phyloP scores from a whole-genome alignment of 73 alveolate species.

The Paraurostyla sp. region DNA sequence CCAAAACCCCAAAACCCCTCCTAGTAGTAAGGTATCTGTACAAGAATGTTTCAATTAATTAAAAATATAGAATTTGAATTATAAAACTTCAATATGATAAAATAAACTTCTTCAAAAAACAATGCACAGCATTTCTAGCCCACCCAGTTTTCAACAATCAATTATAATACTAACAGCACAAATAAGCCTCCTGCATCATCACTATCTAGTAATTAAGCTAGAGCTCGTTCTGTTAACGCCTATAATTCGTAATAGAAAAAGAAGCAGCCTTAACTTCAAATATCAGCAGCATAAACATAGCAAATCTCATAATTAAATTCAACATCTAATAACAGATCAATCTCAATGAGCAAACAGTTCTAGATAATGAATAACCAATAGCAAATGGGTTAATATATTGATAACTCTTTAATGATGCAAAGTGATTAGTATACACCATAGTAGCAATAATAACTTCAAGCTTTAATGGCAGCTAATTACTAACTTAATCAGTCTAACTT shows the following conservation, averaged over 20 bases:
- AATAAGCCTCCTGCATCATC: slow-evolving; percentile 21
- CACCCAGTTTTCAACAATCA: background rate
- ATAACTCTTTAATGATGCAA: background rate
- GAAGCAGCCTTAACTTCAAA: no score
- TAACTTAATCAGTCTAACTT: background rate
- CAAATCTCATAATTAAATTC: background rate
- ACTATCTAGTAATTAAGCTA: background rate
- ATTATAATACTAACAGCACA: background rate
- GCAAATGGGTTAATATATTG: background rate
- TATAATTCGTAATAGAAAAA: background rate
- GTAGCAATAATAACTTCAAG: background rate
- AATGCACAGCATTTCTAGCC: background rate
- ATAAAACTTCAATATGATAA: slow-evolving; percentile 27
- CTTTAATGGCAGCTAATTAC: background rate
- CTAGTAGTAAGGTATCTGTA: background rate
- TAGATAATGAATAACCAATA: background rate
- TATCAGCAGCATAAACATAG: background rate
- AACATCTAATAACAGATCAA: slow-evolving; percentile 21
- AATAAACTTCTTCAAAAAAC: background rate
- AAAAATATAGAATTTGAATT: background rate
- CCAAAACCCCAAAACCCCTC: slow-evolving; percentile 28
- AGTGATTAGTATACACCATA: background rate
- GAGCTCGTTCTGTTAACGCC: slow-evolving; percentile 19
- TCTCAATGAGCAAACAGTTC: background rate
- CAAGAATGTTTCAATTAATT: background rate